Conservation (phyloP, 73 alveolate species). For the Paramecium biaurelia region DNA sequence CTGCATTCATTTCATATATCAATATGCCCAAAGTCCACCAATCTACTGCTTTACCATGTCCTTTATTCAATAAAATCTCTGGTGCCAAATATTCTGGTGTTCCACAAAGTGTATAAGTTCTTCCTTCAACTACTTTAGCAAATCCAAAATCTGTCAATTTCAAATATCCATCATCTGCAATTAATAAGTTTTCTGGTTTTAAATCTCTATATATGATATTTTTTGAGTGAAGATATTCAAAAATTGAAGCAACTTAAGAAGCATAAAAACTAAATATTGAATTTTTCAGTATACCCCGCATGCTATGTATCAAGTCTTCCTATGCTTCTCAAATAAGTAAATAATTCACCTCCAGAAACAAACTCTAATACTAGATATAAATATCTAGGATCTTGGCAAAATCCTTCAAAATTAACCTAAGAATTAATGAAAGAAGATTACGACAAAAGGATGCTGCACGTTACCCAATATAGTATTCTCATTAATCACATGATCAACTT, state of each 20-base stretch:
- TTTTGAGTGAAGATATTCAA: conserved; percentile 78
- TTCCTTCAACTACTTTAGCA: conserved; percentile 91
- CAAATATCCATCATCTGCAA: conserved; percentile 91
- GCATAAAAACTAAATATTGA: conserved; percentile 63
- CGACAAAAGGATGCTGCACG: conserved; percentile 86
- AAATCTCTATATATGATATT: conserved; percentile 80
- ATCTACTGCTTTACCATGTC: conserved; percentile 98
- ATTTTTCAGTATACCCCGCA: conserved; percentile 62
- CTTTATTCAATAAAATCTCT: conserved; percentile 92
- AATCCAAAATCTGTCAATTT: conserved; percentile 96
- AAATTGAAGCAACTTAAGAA: conserved; percentile 75
- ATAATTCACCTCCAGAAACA: conserved; percentile 87
- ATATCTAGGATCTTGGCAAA: conserved; percentile 76
- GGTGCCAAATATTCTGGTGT: conserved; percentile 99
- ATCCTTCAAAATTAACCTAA: conserved; percentile 65
- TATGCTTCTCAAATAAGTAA: conserved; percentile 75
- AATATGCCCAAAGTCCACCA: conserved; percentile 93
- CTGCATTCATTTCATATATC: conserved; percentile 86
- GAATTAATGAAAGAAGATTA: not conserved
- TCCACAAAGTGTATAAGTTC: conserved; percentile 97
- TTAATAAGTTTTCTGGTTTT: conserved; percentile 93
- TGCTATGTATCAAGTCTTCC: conserved; percentile 74
- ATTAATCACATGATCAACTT: conserved; percentile 89
- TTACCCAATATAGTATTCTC: conserved; percentile 83
- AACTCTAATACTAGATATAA: conserved; percentile 80